A percentile compares a stretch with the other conserved stretches of the same genome.
Evolutionary conservation across 371 early-diverging fungal genomes (phyloP).

Genomic region (Zychaea mexicana): DNA sequence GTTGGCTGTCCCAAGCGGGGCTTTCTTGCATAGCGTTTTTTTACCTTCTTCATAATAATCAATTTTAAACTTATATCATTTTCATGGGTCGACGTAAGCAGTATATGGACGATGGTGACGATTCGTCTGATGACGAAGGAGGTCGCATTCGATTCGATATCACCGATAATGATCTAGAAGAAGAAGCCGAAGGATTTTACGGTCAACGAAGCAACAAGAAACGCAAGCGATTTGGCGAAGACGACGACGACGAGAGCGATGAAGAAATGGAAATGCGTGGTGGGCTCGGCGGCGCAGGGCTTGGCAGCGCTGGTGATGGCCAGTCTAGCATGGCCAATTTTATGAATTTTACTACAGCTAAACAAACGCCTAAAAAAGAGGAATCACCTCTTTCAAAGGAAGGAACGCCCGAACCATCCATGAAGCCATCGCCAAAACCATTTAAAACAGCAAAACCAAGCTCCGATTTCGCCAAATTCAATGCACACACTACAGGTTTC

Average conservation of each 20-base stretch:
- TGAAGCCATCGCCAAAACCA: slow-evolving; percentile 12
- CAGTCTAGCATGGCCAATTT: neutral
- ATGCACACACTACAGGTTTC: slow-evolving; percentile 69
- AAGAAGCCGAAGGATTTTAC: slow-evolving; percentile 43
- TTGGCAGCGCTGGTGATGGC: slow-evolving; percentile 1
- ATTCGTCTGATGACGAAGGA: slow-evolving; percentile 49
- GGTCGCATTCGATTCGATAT: slow-evolving; percentile 44
- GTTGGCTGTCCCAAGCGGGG: too few relatives aligned
- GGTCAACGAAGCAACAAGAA: slow-evolving; percentile 24
- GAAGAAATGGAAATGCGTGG: slow-evolving; percentile 9
- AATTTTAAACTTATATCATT: too few relatives aligned
- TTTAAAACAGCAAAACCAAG: slow-evolving; percentile 29
- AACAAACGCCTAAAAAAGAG: slow-evolving; percentile 3
- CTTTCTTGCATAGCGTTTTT: too few relatives aligned
- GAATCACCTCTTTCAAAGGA: neutral
- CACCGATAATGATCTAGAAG: slow-evolving; percentile 43
- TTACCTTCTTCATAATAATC: too few relatives aligned
- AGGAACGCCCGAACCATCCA: slow-evolving; percentile 6
- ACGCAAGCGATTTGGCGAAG: slow-evolving; percentile 30
- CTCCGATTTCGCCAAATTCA: slow-evolving; percentile 81
- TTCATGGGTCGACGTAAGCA: slow-evolving; percentile 46
- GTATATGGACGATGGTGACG: slow-evolving; percentile 48
- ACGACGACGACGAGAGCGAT: slow-evolving; percentile 34
- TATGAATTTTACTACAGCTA: slow-evolving; percentile 9
- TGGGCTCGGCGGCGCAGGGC: slow-evolving; percentile 19